Evolutionary conservation across 352 stramenopile species (phyloP).

Genomic region (Phytophthora ohioensis): DNA sequence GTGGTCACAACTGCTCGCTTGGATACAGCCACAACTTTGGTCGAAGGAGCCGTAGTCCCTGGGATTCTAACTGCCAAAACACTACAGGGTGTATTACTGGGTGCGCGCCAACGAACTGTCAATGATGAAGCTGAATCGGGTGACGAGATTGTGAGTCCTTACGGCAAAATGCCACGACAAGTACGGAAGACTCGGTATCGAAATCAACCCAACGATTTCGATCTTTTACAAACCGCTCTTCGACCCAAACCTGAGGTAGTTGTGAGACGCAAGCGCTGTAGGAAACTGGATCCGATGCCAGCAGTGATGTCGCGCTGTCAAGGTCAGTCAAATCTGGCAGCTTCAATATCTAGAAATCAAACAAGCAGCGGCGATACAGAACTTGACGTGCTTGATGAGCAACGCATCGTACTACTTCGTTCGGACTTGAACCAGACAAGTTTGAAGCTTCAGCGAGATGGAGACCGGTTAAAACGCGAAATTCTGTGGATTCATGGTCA

Average conservation of each 20-base stretch:
- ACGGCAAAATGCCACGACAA: conserved; percentile 22
- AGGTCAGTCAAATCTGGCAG: neutral
- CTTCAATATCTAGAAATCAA: conserved; percentile 17
- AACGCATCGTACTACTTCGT: conserved; percentile 22
- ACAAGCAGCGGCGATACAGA: neutral
- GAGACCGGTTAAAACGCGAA: conserved; percentile 42
- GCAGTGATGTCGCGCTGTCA: neutral
- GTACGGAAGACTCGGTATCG: conserved; percentile 7
- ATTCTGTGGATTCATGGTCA: conserved; percentile 74
- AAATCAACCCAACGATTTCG: conserved; percentile 2
- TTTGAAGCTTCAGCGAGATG: conserved; percentile 10
- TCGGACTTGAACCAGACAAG: conserved; percentile 18
- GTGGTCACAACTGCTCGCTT: conserved; percentile 11
- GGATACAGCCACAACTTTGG: neutral
- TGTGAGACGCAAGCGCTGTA: conserved; percentile 15
- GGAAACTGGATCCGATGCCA: conserved; percentile 32
- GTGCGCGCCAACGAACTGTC: conserved; percentile 7
- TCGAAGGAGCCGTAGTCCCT: neutral
- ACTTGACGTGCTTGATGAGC: conserved; percentile 4
- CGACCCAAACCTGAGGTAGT: conserved; percentile 5
- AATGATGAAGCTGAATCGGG: neutral
- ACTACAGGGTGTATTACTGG: conserved; percentile 25
- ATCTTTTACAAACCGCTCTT: neutral
- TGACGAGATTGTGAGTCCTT: conserved; percentile 31
- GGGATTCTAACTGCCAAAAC: conserved; percentile 43